phyloP scores from a whole-genome alignment of 176 grass and related monocot genomes.

The Carex cristatella region DNA sequence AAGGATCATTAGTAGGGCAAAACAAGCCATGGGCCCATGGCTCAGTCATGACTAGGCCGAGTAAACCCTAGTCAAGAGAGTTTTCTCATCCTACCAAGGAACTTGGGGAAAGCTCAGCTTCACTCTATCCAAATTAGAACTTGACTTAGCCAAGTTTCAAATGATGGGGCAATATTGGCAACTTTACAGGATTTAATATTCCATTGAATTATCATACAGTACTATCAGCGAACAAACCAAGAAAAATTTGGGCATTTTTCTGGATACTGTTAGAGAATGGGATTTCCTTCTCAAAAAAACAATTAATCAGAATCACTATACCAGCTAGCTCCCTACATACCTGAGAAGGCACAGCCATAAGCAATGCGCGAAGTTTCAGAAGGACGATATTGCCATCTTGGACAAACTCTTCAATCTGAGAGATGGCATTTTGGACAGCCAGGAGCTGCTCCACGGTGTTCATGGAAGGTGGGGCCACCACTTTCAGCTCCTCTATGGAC shows the following conservation, averaged over 20 bases:
- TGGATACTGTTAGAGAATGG: background rate
- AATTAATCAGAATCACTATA: background rate
- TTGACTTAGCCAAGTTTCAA: background rate
- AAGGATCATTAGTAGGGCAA: background rate
- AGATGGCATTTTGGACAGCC: conserved; percentile 94
- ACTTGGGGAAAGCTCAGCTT: background rate
- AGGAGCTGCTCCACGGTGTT: conserved; percentile 96
- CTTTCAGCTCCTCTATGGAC: conserved; percentile 63
- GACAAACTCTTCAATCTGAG: conserved; percentile 85
- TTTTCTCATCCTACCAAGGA: background rate
- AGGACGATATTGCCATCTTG: conserved; percentile 91
- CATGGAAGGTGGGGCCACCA: conserved; percentile 70
- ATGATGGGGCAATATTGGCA: background rate
- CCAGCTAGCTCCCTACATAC: conserved; percentile 22
- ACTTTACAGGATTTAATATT: conserved; percentile 17
- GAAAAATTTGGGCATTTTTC: background rate
- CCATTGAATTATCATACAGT: background rate
- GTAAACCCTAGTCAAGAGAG: background rate
- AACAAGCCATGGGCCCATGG: background rate
- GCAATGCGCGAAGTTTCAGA: conserved; percentile 71
- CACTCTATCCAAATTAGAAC: background rate
- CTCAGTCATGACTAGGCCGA: background rate
- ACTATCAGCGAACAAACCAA: background rate
- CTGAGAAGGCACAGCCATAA: conserved; percentile 85
- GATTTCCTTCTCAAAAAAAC: background rate